A percentile compares a stretch with the other conserved stretches of the same genome.
Evolutionary conservation across 2,329 filamentous ascomycete species (phyloP).

Genomic region (Hymenoscyphus occultus): DNA sequence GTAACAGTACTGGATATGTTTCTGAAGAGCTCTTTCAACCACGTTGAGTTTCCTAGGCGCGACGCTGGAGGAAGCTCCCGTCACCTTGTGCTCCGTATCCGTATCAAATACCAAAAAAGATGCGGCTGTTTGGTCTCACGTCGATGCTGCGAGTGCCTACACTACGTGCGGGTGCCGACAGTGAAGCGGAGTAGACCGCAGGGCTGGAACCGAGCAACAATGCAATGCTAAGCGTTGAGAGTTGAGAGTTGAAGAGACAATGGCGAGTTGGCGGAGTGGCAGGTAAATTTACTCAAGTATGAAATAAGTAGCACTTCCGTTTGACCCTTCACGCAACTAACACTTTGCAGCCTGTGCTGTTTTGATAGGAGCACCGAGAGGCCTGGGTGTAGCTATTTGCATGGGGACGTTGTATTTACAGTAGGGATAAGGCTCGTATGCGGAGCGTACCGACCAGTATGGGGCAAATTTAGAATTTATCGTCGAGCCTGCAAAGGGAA

Average conservation of each 20-base stretch:
- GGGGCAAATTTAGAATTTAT: background rate
- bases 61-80: conserved; percentile 12
- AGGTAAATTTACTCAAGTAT: no score
- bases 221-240: background rate
- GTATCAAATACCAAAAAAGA: background rate
- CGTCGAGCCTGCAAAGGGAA: background rate
- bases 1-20: background rate
- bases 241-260: background rate
- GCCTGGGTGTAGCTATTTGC: conserved; percentile 1
- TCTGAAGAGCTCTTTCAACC: background rate
- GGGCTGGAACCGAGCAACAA: conserved; percentile 1
- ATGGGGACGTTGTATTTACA: background rate
- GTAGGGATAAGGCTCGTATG: no score
- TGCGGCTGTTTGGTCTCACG: background rate
- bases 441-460: background rate
- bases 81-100: conserved; percentile 10
- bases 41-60: background rate
- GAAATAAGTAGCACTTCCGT: background rate
- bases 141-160: background rate
- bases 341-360: background rate
- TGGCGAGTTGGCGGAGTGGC: no score
- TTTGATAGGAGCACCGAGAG: background rate
- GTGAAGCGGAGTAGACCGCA: background rate
- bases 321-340: background rate
- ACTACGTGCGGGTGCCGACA: background rate